These are phyloP conservation scores for Claviceps purpurea DNA, from an alignment of 2,329 filamentous ascomycete genomes.

Conservation along the genomic window DNA sequence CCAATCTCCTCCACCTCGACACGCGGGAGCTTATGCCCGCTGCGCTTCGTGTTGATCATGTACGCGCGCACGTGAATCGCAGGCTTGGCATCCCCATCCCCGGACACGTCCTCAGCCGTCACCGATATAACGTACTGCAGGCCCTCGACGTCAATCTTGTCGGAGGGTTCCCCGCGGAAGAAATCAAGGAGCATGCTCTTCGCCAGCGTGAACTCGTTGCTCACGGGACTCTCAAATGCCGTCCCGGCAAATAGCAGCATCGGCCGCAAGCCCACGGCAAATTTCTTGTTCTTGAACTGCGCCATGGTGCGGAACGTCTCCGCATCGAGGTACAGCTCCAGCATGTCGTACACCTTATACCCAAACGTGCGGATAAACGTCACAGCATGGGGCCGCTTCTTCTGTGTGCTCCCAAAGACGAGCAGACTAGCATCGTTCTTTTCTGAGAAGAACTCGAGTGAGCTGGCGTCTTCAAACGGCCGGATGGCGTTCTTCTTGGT, in stretches of 20 bases:
- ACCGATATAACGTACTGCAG: constrained; percentile 82
- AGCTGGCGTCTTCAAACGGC: constrained; percentile 81
- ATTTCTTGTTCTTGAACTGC: constrained; percentile 65
- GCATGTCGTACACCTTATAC: constrained; percentile 85
- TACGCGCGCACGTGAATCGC: constrained; percentile 63
- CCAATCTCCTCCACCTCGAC: constrained; percentile 95
- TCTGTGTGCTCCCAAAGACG: constrained; percentile 72
- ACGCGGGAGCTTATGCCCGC: constrained; percentile 72
- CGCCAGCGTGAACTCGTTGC: constrained; percentile 68
- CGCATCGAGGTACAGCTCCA: constrained; percentile 74
- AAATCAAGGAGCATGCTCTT: constrained; percentile 84
- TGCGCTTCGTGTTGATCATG: constrained; percentile 72
- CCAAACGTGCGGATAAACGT: constrained; percentile 74
- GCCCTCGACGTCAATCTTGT: constrained; percentile 87
- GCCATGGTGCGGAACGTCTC: constrained; percentile 54
- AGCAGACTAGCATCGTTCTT: constrained; percentile 90
- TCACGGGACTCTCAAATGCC: constrained; percentile 69
- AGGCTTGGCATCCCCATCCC: constrained; percentile 35
- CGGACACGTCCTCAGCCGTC: constrained; percentile 51
- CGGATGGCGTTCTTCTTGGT: constrained; percentile 94
- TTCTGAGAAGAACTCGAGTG: constrained; percentile 86
- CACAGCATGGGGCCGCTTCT: constrained; percentile 89
- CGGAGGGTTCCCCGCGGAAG: constrained; percentile 64
- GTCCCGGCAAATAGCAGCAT: constrained; percentile 85
- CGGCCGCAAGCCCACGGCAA: constrained; percentile 72